Percentiles rank a stretch among this genome's conserved stretches.
These are phyloP conservation scores for Silene latifolia DNA, from an alignment of 148 eudicot genomes.

Conservation along the genomic window DNA sequence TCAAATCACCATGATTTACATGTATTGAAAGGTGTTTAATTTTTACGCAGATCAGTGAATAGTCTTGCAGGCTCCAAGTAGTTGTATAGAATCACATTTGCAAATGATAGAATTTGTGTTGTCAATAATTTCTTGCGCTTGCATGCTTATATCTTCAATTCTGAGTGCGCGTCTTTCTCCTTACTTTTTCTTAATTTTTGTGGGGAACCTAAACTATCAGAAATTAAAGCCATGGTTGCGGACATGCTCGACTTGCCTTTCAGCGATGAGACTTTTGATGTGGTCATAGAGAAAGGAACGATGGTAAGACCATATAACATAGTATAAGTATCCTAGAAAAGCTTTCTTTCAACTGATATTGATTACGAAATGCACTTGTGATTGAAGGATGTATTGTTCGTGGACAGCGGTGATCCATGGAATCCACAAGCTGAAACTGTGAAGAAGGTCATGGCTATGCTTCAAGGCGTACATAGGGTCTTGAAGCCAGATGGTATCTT, in stretches of 20 bases:
- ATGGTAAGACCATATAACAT: slow-evolving; percentile 56
- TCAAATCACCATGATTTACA: no score
- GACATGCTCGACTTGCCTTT: slow-evolving; percentile 95
- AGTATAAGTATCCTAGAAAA: background rate
- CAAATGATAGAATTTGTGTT: background rate
- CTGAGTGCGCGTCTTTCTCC: background rate
- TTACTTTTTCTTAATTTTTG: slow-evolving; percentile 3
- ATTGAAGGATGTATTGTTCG: slow-evolving; percentile 99
- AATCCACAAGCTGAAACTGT: slow-evolving; percentile 69
- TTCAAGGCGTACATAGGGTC: slow-evolving; percentile 77
- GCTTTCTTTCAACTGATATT: background rate
- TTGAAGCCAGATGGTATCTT: slow-evolving; percentile 83
- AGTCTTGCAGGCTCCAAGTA: no score
- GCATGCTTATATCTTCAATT: no score
- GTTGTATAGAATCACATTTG: no score
- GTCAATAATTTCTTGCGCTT: background rate
- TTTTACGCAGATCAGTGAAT: no score
- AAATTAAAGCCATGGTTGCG: slow-evolving; percentile 76
- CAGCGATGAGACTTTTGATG: slow-evolving; percentile 67
- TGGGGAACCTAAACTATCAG: slow-evolving; percentile 28
- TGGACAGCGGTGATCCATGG: slow-evolving; percentile 99
- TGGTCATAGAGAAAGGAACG: slow-evolving; percentile 96
- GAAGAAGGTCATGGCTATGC: slow-evolving; percentile 77
- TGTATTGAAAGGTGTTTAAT: no score
- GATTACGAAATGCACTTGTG: no score